Evolutionary conservation across 176 grass and related monocot species (phyloP), one percentile per base, ranked within the genome.

Genomic region (Carex scoparia): DNA sequence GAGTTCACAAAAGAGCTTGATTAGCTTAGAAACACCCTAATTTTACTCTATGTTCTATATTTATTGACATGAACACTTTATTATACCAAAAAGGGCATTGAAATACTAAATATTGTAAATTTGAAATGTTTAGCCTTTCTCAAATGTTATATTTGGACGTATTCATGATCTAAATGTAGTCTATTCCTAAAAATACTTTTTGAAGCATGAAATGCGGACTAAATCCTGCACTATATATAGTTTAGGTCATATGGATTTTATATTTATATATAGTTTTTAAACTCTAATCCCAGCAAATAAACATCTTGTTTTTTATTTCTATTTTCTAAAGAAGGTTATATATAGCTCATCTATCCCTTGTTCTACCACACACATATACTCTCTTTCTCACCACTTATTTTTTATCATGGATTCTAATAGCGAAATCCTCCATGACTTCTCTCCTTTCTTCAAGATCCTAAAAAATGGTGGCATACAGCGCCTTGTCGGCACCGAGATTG

Each of bases 381-480:
- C 62, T 69, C 44, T 54, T 46, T 54, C 56, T 44, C 46, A 5
- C 40, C 30, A n/a, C 5, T 56, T 76, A 40, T 82, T 68, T 79
- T 82, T 2, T 10, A 65, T 9, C 58, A 84, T 88, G 61, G 60
- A 64, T 72, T 55, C 54, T 44, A 51, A 65, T 14, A 63, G 81
- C 9, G 91, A 77, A 74, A 84, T 91, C 63, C 35, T 79, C 56
- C 0, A 81, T 10, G 87, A 96, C 80, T 67, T 82, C 7, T 40
- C 13, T 10, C 74, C 65, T 11, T 72, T 80, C 38, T 88, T 97
- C 57, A 81, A 88, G 76, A 48, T 84, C 60, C 93, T 83, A 85
- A 94, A 78, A 19, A 83, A 86, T 57, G 85, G 89, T 56, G 62
- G 74, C 30, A 75, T 91, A 27, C 85, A 95, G 53, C 89, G 87